Evolutionary conservation across 352 stramenopile genomes (phyloP), one percentile per base, ranked within the genome.

Genomic region (Blastocystis sp.): DNA sequence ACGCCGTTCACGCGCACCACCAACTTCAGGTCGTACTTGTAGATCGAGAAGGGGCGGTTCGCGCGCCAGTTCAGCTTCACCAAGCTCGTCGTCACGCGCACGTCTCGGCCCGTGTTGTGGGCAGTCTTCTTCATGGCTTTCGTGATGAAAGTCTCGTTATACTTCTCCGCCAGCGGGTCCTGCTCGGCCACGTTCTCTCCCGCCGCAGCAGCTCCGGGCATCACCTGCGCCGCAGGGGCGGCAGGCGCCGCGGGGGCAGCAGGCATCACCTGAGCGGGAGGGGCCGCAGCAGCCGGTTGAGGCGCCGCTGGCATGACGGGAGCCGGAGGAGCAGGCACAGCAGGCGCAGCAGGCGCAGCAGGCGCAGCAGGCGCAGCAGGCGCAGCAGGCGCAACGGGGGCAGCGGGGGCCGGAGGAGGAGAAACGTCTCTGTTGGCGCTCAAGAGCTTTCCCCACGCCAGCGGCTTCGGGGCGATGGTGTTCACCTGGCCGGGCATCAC

Each of bases 1-100:
- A 34, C 28, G 24, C 28, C 57, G 3, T 59, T 21, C 17, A 21
- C 11, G 34, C 65, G 3, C 9, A 48, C 28, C 17, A 40, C 10
- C 21, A 70, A 6, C 52, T 84, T 66, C 54, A 84, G 10, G 66
- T 84, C 74, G 48, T 84, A 84, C 54, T 84, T 84, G 57, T 84
- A 84, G 45, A 84, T 68, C n/a, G 74, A 52, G 14, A 68, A 54
- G 6, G 74, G 74, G 1, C 17, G 21, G 3, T 6, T 76, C 38
- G 48, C 43, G 10, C 34, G 24, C n/a, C 34, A 54, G 6, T 66
- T 63, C 7, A 81, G 6, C 19, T 38, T 34, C 59, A 81, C 70
- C 21, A 65, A 38, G 65, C 57, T 81, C 34, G 70, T 81, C 38
- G 70, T 65, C 52, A 81, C 48, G 0, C 21, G 6, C 21, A 81